Conservation (phyloP, 1,284 basidiomycete species). For the Cutaneotrichosporon spelunceum region DNA sequence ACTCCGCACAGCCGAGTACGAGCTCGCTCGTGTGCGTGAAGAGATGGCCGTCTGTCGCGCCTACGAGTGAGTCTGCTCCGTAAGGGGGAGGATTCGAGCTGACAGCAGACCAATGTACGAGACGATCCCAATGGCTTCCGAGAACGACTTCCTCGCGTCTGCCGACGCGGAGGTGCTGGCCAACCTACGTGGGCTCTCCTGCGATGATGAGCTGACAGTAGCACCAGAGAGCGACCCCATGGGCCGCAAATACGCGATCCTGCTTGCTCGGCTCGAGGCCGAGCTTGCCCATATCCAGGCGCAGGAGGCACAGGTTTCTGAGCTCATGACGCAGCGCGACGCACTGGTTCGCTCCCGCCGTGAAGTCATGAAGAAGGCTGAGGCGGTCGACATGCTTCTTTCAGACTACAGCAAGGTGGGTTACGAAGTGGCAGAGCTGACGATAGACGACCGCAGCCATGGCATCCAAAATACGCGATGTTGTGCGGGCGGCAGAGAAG, state of each 20-base stretch:
- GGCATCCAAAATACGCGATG: slow-evolving; percentile 31
- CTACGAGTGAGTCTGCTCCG: slow-evolving; percentile 39
- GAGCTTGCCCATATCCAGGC: slow-evolving; percentile 40
- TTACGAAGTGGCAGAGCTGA: slow-evolving; percentile 10
- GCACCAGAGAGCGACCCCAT: slow-evolving; percentile 28
- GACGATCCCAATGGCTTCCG: slow-evolving; percentile 30
- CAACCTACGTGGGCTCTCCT: slow-evolving; percentile 32
- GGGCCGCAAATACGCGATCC: slow-evolving; percentile 33
- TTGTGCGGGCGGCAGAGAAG: slow-evolving; percentile 16
- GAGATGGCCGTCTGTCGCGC: slow-evolving; percentile 42
- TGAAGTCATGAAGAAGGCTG: slow-evolving; percentile 41
- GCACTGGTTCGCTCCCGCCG: slow-evolving; percentile 36
- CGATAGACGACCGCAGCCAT: slow-evolving; percentile 32
- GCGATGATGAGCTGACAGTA: slow-evolving; percentile 7
- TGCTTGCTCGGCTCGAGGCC: slow-evolving; percentile 37
- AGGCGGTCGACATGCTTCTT: slow-evolving; percentile 38
- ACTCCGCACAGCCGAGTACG: slow-evolving; percentile 41
- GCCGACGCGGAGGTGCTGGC: slow-evolving; percentile 23
- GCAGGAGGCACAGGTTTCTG: slow-evolving; percentile 33
- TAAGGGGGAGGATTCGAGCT: neutral
- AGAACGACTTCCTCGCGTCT: slow-evolving; percentile 25
- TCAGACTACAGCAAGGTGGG: slow-evolving; percentile 39
- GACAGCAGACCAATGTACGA: slow-evolving; percentile 35
- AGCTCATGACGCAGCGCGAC: slow-evolving; percentile 40
- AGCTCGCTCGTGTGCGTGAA: slow-evolving; percentile 38